Evolutionary conservation across 768 basidiomycete genomes (phyloP), one percentile per base, ranked within the genome.

Genomic region (Rhodotorula taiwanensis): DNA sequence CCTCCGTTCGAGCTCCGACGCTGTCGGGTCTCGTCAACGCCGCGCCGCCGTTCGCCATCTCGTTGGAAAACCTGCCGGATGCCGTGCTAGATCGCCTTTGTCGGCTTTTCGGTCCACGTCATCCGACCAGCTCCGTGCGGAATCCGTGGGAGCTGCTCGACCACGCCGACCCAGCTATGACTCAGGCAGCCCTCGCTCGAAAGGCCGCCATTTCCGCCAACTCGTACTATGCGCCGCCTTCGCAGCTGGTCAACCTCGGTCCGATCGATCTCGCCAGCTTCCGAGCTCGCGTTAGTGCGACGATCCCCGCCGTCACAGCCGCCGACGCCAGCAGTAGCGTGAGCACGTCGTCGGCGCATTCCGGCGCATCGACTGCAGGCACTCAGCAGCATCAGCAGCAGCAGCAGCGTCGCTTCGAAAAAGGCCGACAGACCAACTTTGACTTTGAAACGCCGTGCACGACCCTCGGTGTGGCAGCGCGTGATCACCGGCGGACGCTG

Each of bases 111-210:
- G 67, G 67, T 6, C 39, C 52, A 1, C 45, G 31, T n/a, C 9
- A 47, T 1, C 62, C 59, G 0, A 5, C 51, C 0, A 39, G 31
- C 5, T 28, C 30, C 15, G 52, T 62, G 13, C 59, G 58, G 14
- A 68, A 69, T 27, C 62, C 67, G 1, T 69, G 67, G 67, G 67
- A 69, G 31, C 53, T 69, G 8, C 53, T 69, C 49, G 67, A 64
- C 28, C 60, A 69, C 49, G 44, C 60, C 33, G 67, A 68, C 33
- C 33, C 65, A 11, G 44, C 57, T 16, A 27, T 41, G 2, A 2
- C 41, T 2, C 25, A 47, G 13, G 21, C 30, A 0, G 44, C n/a
- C 16, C 6, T 33, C 25, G 18, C 25, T 2, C 47, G 25, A 27
- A 27, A 47, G 13, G 21, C 30, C 1, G 44, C n/a, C 9, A 5